These are phyloP conservation scores for Huntiella moniliformis DNA, from an alignment of 2,329 filamentous ascomycete genomes.

Conservation along the genomic window DNA sequence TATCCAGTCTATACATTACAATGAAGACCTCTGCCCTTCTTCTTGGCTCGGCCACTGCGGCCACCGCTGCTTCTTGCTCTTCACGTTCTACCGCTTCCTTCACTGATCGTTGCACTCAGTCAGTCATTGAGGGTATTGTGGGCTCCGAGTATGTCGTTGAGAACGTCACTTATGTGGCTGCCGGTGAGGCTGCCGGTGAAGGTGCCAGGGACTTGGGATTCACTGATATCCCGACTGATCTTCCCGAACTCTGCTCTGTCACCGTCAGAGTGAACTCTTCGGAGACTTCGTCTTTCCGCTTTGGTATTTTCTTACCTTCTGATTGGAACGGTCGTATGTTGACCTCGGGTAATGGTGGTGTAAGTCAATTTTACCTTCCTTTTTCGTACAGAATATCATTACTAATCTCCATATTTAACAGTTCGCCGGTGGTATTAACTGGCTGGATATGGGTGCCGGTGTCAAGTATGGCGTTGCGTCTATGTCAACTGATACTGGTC, in stretches of 20 bases:
- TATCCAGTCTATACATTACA: too few relatives aligned
- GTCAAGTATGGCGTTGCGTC: conserved; percentile 23
- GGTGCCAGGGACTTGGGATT: conserved; percentile 14
- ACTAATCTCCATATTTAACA: not conserved
- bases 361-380: conserved; percentile 5
- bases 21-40: too few relatives aligned
- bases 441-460: conserved; percentile 15
- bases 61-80: too few relatives aligned
- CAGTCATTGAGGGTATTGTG: not conserved
- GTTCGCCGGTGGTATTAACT: conserved; percentile 19
- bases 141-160: not conserved
- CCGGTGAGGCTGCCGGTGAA: conserved; percentile 15
- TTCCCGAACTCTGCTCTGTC: conserved; percentile 19
- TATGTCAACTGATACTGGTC: conserved; percentile 26
- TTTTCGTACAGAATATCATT: not conserved
- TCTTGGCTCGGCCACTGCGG: too few relatives aligned
- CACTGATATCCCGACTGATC: conserved; percentile 15
- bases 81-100: not conserved
- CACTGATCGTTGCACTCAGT: not conserved
- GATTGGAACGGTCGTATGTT: conserved; percentile 19
- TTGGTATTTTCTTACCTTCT: conserved; percentile 19
- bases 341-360: conserved; percentile 18
- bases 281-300: conserved; percentile 15
- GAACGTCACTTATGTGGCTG: conserved; percentile 11
- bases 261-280: conserved; percentile 16